Evolutionary conservation across 768 basidiomycete genomes (phyloP).

Genomic region (Russula sp.): DNA sequence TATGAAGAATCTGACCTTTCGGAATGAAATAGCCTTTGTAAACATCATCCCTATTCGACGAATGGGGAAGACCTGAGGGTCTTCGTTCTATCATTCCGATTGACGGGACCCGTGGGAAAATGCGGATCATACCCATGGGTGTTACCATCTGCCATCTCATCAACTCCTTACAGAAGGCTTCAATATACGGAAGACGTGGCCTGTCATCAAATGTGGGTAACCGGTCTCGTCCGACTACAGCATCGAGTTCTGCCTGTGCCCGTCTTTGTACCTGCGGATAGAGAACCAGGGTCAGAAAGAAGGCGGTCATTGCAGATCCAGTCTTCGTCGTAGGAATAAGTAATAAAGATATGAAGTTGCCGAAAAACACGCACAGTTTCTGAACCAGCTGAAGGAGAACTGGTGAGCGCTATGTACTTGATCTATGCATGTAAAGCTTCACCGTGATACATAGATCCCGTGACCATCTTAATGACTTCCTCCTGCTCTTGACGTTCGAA

Average conservation of each 20-base stretch:
- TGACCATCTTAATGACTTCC: neutral
- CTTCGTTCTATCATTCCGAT: neutral
- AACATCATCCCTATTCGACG: neutral
- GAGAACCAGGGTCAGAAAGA: constrained; percentile 35
- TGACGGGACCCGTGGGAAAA: neutral
- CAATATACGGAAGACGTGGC: constrained; percentile 33
- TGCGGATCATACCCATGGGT: constrained; percentile 9
- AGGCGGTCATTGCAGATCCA: constrained; percentile 23
- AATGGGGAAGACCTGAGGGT: constrained; percentile 4
- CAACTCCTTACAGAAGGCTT: constrained; percentile 33
- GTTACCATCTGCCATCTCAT: constrained; percentile 32
- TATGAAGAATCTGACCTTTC: constrained; percentile 7
- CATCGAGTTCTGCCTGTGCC: constrained; percentile 35
- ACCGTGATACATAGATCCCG: constrained; percentile 10
- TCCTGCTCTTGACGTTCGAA: neutral
- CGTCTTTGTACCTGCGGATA: constrained; percentile 34
- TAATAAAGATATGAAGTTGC: neutral
- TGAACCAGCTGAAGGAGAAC: constrained; percentile 23
- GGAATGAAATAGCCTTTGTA: neutral
- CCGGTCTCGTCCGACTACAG: constrained; percentile 30
- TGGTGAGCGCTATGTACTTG: neutral
- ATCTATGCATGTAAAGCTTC: neutral
- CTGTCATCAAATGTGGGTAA: constrained; percentile 35
- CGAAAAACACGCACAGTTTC: constrained; percentile 30
- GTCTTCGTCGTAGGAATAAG: constrained; percentile 24